Evolutionary conservation across 306 rosid species (phyloP).

Genomic region (Trifolium subterraneum): DNA sequence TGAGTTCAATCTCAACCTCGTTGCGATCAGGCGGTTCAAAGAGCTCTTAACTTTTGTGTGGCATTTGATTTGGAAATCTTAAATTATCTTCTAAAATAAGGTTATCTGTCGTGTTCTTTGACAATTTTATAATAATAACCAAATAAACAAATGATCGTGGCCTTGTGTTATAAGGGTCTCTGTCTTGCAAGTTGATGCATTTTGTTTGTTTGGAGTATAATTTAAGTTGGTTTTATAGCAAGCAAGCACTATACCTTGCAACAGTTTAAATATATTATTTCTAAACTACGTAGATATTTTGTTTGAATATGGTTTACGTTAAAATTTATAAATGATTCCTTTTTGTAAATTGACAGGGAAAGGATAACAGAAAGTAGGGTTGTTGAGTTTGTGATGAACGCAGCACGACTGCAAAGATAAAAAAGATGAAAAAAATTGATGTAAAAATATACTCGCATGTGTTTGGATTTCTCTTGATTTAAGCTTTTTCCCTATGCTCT

Average conservation of each 20-base stretch:
- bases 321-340: neutral
- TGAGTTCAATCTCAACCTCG: no score
- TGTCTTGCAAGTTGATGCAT: neutral
- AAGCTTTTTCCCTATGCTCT: neutral
- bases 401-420: neutral
- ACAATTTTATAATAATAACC: neutral
- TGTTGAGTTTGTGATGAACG: neutral
- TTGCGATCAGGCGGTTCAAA: no score
- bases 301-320: neutral
- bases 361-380: neutral
- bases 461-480: neutral
- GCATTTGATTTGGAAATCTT: slow-evolving; percentile 6
- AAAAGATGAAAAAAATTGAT: neutral
- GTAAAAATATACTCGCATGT: neutral
- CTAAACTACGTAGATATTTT: neutral
- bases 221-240: neutral
- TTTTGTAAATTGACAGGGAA: neutral
- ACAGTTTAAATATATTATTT: neutral
- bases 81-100: neutral
- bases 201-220: neutral
- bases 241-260: neutral
- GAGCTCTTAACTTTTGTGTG: neutral
- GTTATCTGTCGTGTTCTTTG: neutral
- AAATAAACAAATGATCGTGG: neutral
- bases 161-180: neutral